Evolutionary conservation across 805 yeast species (phyloP), one percentile per base, ranked within the genome.

Genomic region (Priceomyces fermenticarens): DNA sequence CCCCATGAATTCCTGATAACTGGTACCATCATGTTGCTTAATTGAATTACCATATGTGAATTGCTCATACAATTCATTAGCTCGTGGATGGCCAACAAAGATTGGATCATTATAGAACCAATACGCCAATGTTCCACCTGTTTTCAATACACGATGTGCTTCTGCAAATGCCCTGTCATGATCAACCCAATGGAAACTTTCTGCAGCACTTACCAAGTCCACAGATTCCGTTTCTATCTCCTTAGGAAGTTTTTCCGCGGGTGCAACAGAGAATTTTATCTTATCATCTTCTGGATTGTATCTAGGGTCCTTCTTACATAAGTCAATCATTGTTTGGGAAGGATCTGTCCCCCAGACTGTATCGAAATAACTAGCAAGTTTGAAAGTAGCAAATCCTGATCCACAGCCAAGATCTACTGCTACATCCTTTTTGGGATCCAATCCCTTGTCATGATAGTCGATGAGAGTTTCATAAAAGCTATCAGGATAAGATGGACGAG

Each of bases 141-240:
- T 72, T 38, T 73, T 75, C 44, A 88, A 65, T 10, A 79, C 63
- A 4, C 77, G 52, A 14, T 65, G 60, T 2, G 77, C 69, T 44
- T 77, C 79, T 4, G 58, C 51, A 55, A 79, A 80, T 55, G 81
- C 83, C 23, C 49, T 48, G 0, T 66, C 63, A 43, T 77, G 82
- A 41, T 83, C 72, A 42, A 87, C 76, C 96, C 96, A 89, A 61
- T 89, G 97, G n/a, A 76, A 79, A 43, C 89, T 84, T 56, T 89
- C 89, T 0, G 90, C 95, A n/a, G 83, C 85, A 2, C 88, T 75
- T 10, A 88, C 67, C 51, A 88, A 44, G 55, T 85, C 95, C 6
- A 80, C 76, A 0, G 77, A 57, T 8, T 51, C 42, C 0, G 47
- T 37, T 2, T 35, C 32, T 2, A 62, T 51, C 2, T 35, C 36